Conservation (phyloP, 768 basidiomycete genomes). For the Mycena sanguinolenta region DNA sequence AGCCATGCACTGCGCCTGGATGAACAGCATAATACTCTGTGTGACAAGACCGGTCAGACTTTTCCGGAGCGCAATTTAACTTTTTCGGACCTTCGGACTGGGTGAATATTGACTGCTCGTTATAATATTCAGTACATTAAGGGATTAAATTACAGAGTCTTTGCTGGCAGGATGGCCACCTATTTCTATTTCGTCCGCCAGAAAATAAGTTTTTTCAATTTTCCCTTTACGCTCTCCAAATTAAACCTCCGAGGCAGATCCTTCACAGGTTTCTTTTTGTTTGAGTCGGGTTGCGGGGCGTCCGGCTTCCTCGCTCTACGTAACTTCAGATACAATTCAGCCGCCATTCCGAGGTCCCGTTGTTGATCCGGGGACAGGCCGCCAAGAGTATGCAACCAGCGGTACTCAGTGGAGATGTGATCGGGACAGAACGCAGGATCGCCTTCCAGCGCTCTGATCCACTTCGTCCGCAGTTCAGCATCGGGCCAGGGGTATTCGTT, state of each 20-base stretch:
- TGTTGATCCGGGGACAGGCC: slow-evolving; percentile 15
- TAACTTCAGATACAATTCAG: slow-evolving; percentile 17
- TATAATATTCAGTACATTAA: too few relatives aligned
- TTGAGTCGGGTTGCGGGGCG: neutral
- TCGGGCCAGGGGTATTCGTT: slow-evolving; percentile 17
- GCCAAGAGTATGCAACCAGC: slow-evolving; percentile 27
- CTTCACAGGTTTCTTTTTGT: slow-evolving; percentile 6
- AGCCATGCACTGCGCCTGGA: too few relatives aligned
- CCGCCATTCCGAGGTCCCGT: slow-evolving; percentile 6
- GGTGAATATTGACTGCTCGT: too few relatives aligned
- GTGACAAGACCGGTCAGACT: too few relatives aligned
- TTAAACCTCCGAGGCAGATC: slow-evolving; percentile 21
- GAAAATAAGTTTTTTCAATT: slow-evolving; percentile 14
- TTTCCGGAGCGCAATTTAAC: too few relatives aligned
- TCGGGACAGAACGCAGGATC: slow-evolving; percentile 27
- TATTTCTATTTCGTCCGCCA: too few relatives aligned
- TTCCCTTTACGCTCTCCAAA: slow-evolving; percentile 14
- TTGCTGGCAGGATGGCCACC: too few relatives aligned
- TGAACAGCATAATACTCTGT: too few relatives aligned
- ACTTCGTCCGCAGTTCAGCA: slow-evolving; percentile 10
- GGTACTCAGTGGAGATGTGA: slow-evolving; percentile 17
- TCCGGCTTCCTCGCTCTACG: neutral
- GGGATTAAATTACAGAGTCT: too few relatives aligned
- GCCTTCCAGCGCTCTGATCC: slow-evolving; percentile 20
- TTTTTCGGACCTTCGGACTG: too few relatives aligned